phyloP scores from a whole-genome alignment of 768 basidiomycete genomes.

The Tremella fuciformis region DNA sequence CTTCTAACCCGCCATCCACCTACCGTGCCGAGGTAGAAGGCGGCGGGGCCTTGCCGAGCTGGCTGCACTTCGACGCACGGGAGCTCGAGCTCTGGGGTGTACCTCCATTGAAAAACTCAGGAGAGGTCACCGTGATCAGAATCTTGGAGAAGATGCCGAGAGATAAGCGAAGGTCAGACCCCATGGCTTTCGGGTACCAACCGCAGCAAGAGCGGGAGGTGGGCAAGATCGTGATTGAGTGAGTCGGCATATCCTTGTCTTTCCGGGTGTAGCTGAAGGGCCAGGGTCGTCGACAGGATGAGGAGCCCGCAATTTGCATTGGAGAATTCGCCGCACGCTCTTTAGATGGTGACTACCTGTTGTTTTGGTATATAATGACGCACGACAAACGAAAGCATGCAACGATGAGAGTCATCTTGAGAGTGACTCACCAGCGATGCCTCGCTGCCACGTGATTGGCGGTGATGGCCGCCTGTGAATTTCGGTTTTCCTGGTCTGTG shows the following conservation, averaged over 20 bases:
- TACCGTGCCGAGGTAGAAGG: conserved; percentile 47
- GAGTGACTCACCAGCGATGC: no score
- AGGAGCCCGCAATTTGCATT: conserved; percentile 44
- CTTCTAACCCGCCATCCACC: conserved; percentile 46
- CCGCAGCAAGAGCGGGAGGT: conserved; percentile 48
- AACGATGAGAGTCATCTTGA: conserved; percentile 10
- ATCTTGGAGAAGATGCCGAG: conserved; percentile 47
- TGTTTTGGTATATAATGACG: not conserved
- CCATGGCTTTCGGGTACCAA: conserved; percentile 40
- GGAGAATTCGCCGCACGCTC: conserved; percentile 43
- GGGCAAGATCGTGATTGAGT: conserved; percentile 48
- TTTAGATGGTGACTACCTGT: conserved; percentile 17
- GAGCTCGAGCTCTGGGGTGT: conserved; percentile 52
- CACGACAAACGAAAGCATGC: conserved; percentile 4
- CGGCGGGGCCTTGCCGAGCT: conserved; percentile 41
- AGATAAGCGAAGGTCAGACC: conserved; percentile 44
- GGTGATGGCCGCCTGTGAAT: no score
- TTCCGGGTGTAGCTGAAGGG: conserved; percentile 12
- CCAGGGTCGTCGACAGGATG: conserved; percentile 41
- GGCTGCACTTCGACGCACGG: conserved; percentile 50
- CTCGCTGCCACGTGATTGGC: no score
- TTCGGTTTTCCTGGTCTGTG: no score
- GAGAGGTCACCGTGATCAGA: conserved; percentile 35
- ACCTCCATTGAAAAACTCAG: conserved; percentile 34
- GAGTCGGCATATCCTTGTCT: conserved; percentile 17